Conservation (phyloP, 2,329 filamentous ascomycete genomes). For the Ascocoryne sarcoides region DNA sequence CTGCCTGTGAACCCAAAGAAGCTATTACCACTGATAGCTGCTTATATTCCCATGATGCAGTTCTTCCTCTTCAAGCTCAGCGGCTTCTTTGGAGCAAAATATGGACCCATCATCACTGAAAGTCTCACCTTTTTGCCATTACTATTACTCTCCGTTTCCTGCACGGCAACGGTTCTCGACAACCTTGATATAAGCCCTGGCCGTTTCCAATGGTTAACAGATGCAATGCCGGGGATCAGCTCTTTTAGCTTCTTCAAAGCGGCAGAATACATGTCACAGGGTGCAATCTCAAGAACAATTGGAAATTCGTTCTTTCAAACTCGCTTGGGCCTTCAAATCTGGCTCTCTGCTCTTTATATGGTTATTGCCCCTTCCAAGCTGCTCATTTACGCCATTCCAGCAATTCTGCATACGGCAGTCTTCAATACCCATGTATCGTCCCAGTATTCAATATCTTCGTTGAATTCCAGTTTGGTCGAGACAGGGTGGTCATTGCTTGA, state of each 20-base stretch:
- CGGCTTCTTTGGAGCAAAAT: slow-evolving; percentile 52
- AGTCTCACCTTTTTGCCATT: slow-evolving; percentile 63
- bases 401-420: slow-evolving; percentile 60
- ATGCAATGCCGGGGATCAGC: slow-evolving; percentile 55
- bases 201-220: slow-evolving; percentile 48
- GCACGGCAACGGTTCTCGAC: slow-evolving; percentile 57
- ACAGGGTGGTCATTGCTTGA: slow-evolving; percentile 71
- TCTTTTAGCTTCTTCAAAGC: slow-evolving; percentile 57
- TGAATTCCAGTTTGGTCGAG: slow-evolving; percentile 57
- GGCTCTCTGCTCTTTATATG: slow-evolving; percentile 56
- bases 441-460: slow-evolving; percentile 45
- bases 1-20: slow-evolving; percentile 41
- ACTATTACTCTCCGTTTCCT: slow-evolving; percentile 52
- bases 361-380: slow-evolving; percentile 60
- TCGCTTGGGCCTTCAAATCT: slow-evolving; percentile 61
- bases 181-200: slow-evolving; percentile 42
- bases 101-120: slow-evolving; percentile 72
- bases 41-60: slow-evolving; percentile 67
- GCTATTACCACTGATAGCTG: slow-evolving; percentile 63
- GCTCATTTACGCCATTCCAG: slow-evolving; percentile 59
- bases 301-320: slow-evolving; percentile 58
- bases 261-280: slow-evolving; percentile 28
- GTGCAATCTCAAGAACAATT: slow-evolving; percentile 40
- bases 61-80: slow-evolving; percentile 62
- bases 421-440: slow-evolving; percentile 68